Conservation (phyloP, 2,329 filamentous ascomycete species). For the Neofusicoccum sp. region DNA sequence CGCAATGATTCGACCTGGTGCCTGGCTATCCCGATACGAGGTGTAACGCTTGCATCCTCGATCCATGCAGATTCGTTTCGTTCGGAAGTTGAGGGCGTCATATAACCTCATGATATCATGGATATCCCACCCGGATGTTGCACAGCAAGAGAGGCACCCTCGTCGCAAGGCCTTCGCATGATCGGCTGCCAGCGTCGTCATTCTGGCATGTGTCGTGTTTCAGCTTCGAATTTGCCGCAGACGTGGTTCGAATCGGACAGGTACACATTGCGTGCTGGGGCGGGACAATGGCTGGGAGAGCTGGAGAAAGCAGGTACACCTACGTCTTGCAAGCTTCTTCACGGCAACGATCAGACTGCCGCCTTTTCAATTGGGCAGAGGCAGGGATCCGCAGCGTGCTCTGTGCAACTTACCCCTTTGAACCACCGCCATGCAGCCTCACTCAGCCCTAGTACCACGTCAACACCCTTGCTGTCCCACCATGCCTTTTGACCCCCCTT, state of each 20-base stretch:
- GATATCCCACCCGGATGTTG: no score
- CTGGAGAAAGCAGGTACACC: constrained; percentile 10
- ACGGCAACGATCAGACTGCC: not conserved
- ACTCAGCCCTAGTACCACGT: not conserved
- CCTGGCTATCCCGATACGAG: no score
- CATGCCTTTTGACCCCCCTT: not conserved
- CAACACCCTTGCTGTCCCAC: not conserved
- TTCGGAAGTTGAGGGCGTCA: no score
- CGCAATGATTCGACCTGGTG: no score
- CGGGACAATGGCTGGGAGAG: not conserved
- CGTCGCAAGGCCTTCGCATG: not conserved
- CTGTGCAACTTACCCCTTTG: not conserved
- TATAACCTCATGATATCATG: no score
- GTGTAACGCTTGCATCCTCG: no score
- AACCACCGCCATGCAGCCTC: constrained; percentile 6
- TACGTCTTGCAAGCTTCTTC: not conserved
- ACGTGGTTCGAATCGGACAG: not conserved
- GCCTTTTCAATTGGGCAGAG: not conserved
- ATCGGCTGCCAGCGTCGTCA: not conserved
- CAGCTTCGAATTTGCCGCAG: not conserved
- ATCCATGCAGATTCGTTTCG: no score
- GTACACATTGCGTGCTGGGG: no score
- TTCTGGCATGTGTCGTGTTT: not conserved
- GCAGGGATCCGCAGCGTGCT: not conserved
- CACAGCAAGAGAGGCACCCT: not conserved